These are phyloP conservation scores for thale cress (Arabidopsis thaliana) DNA, from an alignment of 345 rosid genomes.

Conservation along the genomic window DNA sequence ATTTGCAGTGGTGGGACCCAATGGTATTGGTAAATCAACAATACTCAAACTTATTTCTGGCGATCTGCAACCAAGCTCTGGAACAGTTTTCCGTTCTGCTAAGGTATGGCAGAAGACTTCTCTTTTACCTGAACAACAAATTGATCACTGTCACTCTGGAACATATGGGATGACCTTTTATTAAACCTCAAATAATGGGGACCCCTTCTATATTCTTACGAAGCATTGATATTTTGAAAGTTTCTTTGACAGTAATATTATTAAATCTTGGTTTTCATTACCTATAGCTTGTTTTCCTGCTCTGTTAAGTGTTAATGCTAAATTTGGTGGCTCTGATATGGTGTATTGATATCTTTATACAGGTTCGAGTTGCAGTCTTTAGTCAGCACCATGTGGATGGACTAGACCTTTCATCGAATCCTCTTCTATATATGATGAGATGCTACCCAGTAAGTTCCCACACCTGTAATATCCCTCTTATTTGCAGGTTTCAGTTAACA, in stretches of 20 bases:
- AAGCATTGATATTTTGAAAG: not conserved
- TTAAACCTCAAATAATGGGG: constrained; percentile 2
- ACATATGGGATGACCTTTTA: constrained; percentile 17
- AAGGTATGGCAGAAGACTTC: constrained; percentile 60
- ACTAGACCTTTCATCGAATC: constrained; percentile 91
- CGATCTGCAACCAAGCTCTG: constrained; percentile 94
- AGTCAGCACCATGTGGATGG: constrained; percentile 99
- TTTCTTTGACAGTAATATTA: not conserved
- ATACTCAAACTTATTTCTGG: constrained; percentile 96
- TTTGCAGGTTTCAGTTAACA: constrained; percentile 10
- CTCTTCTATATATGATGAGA: constrained; percentile 98
- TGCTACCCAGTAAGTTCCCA: constrained; percentile 84
- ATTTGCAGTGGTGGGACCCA: constrained; percentile 95
- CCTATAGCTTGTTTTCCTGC: not conserved
- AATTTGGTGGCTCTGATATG: constrained; percentile 15
- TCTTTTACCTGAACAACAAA: constrained; percentile 9
- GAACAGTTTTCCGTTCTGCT: constrained; percentile 97
- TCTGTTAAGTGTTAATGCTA: not conserved
- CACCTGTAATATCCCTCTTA: not conserved
- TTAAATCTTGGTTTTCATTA: not conserved
- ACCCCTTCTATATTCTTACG: constrained; percentile 1
- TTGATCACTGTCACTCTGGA: constrained; percentile 4
- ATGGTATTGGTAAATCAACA: constrained; percentile 99
- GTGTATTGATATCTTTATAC: constrained; percentile 41
- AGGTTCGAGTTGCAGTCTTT: constrained; percentile 99